phyloP scores from a whole-genome alignment of 192 early-diverging fungal species.

The Dimargaris xerosporica region DNA sequence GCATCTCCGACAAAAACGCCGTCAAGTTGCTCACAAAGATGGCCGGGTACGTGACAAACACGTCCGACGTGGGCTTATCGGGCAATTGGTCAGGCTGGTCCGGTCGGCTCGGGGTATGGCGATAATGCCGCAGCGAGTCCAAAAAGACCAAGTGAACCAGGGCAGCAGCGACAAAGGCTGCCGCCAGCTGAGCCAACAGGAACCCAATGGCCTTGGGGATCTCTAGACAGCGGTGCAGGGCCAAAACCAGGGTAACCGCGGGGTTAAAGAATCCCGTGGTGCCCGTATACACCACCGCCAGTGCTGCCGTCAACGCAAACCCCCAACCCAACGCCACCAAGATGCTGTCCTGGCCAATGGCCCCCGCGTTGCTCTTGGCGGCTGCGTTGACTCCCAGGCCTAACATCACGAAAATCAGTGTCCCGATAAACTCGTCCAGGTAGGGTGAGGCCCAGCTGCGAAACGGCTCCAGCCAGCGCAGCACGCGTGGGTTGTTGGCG shows the following conservation, averaged over 20 bases:
- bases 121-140: constrained; percentile 16
- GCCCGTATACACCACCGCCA: constrained; percentile 23
- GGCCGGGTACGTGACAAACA: constrained; percentile 20
- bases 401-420: not conserved
- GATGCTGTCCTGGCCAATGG: not conserved
- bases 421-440: constrained; percentile 4
- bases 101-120: constrained; percentile 15
- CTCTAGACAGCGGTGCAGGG: constrained; percentile 24
- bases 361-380: not conserved
- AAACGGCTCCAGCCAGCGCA: too few relatives aligned
- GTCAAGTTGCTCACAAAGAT: constrained; percentile 2
- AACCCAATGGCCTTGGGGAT: constrained; percentile 21
- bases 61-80: constrained; percentile 18
- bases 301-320: constrained; percentile 26
- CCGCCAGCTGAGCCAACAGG: constrained; percentile 27
- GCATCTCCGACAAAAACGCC: constrained; percentile 27
- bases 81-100: too few relatives aligned
- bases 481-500: too few relatives aligned
- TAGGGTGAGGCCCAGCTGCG: too few relatives aligned
- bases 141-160: constrained; percentile 22
- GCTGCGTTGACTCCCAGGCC: not conserved
- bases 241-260: constrained; percentile 24
- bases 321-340: constrained; percentile 25
- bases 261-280: constrained; percentile 33
- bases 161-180: constrained; percentile 27